phyloP scores from a whole-genome alignment of 1,284 basidiomycete genomes.

The Puccinia novopanici region DNA sequence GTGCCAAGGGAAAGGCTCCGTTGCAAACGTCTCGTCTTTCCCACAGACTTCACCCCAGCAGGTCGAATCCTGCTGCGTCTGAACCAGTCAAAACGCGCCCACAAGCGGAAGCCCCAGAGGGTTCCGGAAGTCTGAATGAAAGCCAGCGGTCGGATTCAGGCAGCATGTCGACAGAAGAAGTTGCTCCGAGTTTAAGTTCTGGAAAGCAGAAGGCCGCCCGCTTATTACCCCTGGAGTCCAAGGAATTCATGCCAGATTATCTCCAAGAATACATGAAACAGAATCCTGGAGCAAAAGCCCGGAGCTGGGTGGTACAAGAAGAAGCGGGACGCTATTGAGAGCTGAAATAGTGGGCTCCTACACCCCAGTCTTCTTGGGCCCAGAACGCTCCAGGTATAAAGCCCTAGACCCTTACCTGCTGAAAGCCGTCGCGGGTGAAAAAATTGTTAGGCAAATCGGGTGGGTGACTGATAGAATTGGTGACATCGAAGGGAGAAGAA shows the following conservation, averaged over 20 bases:
- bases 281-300: background rate
- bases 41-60: background rate
- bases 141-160: too few relatives aligned
- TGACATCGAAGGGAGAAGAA: slow-evolving; percentile 7
- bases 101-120: background rate
- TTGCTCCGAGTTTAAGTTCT: too few relatives aligned
- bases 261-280: background rate
- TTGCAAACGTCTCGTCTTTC: too few relatives aligned
- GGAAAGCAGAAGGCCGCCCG: too few relatives aligned
- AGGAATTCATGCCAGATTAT: background rate
- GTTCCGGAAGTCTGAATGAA: too few relatives aligned
- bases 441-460: background rate
- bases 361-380: background rate
- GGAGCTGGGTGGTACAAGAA: background rate
- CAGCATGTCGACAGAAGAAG: background rate
- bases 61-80: too few relatives aligned
- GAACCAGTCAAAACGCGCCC: background rate
- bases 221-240: background rate
- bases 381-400: background rate
- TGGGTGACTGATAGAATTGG: slow-evolving; percentile 6
- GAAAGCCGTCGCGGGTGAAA: background rate
- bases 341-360: background rate
- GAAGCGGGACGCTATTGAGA: background rate
- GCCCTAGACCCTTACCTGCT: background rate
- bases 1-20: too few relatives aligned